These are phyloP conservation scores for Candida morakotiae DNA, from an alignment of 805 yeast species.

Conservation along the genomic window DNA sequence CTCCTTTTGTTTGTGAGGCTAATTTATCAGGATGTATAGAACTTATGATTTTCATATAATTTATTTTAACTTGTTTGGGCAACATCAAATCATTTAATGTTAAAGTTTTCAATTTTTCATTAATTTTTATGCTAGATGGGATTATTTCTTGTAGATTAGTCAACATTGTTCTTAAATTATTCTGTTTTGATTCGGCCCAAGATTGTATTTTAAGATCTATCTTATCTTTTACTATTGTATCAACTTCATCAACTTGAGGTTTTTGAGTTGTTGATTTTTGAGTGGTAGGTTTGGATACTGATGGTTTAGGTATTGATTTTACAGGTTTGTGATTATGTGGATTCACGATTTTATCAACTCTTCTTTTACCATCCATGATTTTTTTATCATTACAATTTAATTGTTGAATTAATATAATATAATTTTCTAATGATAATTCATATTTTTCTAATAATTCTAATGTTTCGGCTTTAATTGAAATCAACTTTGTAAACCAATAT, in stretches of 20 bases:
- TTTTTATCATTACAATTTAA: conserved; percentile 59
- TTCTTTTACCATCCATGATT: conserved; percentile 74
- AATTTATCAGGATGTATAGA: conserved; percentile 85
- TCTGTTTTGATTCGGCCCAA: conserved; percentile 56
- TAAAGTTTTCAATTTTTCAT: conserved; percentile 17
- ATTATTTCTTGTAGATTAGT: conserved; percentile 64
- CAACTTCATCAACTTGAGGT: conserved; percentile 47
- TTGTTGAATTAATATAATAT: conserved; percentile 58
- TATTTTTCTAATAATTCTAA: conserved; percentile 75
- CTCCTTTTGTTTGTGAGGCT: conserved; percentile 36
- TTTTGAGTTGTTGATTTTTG: conserved; percentile 10
- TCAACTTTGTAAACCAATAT: conserved; percentile 71
- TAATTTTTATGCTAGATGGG: conserved; percentile 50
- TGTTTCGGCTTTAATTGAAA: conserved; percentile 74
- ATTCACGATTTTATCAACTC: conserved; percentile 64
- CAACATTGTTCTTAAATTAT: conserved; percentile 73
- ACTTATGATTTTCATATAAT: conserved; percentile 77
- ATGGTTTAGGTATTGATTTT: conserved; percentile 1
- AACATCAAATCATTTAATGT: conserved; percentile 60
- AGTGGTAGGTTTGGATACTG: background rate
- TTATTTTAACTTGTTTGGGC: conserved; percentile 83
- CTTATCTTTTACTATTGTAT: conserved; percentile 43
- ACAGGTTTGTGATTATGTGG: conserved; percentile 33
- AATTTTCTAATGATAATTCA: conserved; percentile 56
- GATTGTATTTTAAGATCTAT: conserved; percentile 8